Evolutionary conservation across 345 rosid genomes (phyloP).

Genomic region (Erysimum cheiranthoides): DNA sequence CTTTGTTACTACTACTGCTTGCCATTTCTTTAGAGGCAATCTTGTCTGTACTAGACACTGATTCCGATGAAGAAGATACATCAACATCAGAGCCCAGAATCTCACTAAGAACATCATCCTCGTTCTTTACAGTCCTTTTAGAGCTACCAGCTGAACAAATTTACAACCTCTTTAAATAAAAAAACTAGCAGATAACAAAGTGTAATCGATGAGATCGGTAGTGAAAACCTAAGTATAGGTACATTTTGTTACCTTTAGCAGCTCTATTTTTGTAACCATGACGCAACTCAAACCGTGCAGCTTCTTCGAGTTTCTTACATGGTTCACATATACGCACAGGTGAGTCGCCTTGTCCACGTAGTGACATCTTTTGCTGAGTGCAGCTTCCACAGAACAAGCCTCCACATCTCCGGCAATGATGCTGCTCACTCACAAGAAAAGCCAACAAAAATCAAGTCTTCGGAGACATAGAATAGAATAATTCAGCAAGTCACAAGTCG

Average conservation of each 20-base stretch:
- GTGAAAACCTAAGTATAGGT: background rate
- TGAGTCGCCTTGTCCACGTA: constrained; percentile 92
- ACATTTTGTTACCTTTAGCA: constrained; percentile 57
- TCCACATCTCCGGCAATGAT: constrained; percentile 97
- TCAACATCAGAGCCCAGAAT: constrained; percentile 68
- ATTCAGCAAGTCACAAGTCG: constrained; percentile 4
- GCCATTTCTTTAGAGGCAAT: constrained; percentile 47
- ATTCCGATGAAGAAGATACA: constrained; percentile 59
- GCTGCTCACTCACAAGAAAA: constrained; percentile 53
- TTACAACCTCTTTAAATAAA: background rate
- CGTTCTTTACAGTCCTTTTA: constrained; percentile 50
- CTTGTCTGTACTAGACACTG: constrained; percentile 40
- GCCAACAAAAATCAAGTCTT: background rate
- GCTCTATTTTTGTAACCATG: constrained; percentile 65
- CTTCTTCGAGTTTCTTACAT: constrained; percentile 89
- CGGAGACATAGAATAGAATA: background rate
- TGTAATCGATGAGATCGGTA: background rate
- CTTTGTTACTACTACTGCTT: constrained; percentile 49
- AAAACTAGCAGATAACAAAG: constrained; percentile 13
- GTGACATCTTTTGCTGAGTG: constrained; percentile 73
- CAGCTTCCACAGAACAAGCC: constrained; percentile 84
- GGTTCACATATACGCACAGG: constrained; percentile 95
- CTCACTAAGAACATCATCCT: constrained; percentile 73
- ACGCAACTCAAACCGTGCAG: constrained; percentile 87
- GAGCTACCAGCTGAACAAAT: constrained; percentile 57